Evolutionary conservation across 306 rosid genomes (phyloP), one percentile per base, ranked within the genome.

Genomic region (Rosa persica): DNA sequence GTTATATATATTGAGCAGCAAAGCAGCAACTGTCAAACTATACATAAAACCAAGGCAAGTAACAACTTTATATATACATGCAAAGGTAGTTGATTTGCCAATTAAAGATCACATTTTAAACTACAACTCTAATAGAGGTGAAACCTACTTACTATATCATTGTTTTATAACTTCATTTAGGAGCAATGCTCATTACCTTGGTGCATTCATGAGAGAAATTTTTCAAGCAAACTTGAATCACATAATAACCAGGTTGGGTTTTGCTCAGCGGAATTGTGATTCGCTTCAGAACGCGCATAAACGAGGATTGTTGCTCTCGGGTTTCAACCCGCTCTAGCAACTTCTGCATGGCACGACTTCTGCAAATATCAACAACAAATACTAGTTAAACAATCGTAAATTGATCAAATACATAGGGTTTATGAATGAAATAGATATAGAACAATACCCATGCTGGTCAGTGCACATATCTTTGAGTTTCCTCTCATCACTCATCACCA

Each of bases 241-340:
- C 80, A 81, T 68, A 69, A 22, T 74, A 55, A 42, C 90, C 90
- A 62, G 82, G 77, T 13, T 12, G 0, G 30, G 55, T 67, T 27
- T 74, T 86, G 79, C 81, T 42, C 81, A 91, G 27, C 0, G 76
- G 11, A 47, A 66, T n/a, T 16, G 82, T 30, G 6, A 82, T 67
- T 1, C 3, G 12, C 57, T 27, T 75, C 51, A 90, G 9, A 70
- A 49, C 43, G 15, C 2, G 0, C 27, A 46, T 6, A 22, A 76
- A 27, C 0, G 0, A 6, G 46, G 16, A 1, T 12, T 46, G 36
- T 8, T 48, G 77, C 23, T 0, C 6, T 5, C 22, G 60, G 17
- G 15, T 27, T 5, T 8, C 27, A 0, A 81, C 17, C 4, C 64
- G 38, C 47, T 38, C 38, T 12, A 86, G 1, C 62, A 90, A 67